phyloP scores from a whole-genome alignment of 2,329 filamentous ascomycete genomes.

The Cercospora sojina region DNA sequence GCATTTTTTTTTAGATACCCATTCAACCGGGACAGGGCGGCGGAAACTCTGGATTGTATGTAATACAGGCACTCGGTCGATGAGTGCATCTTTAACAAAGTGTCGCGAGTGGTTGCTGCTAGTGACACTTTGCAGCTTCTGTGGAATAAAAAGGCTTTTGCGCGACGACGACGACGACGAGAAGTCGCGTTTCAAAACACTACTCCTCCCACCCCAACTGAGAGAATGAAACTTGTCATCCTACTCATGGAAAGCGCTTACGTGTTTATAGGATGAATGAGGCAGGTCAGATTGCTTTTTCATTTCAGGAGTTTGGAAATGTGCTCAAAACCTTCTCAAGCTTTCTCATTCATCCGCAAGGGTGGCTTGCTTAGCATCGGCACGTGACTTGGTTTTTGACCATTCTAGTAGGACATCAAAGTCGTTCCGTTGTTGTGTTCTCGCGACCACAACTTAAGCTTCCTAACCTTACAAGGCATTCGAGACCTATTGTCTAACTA shows the following conservation, averaged over 20 bases:
- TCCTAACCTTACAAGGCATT: background rate
- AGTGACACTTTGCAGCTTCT: background rate
- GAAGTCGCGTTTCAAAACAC: background rate
- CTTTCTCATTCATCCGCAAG: constrained; percentile 20
- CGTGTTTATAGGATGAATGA: background rate
- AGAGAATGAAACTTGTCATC: background rate
- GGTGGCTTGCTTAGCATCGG: background rate
- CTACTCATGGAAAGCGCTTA: background rate
- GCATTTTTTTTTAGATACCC: constrained; percentile 33
- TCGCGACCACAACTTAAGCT: background rate
- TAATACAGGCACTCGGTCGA: constrained; percentile 2
- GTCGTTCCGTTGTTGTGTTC: background rate
- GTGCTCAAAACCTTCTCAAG: constrained; percentile 16
- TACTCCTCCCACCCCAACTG: background rate
- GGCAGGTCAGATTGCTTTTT: background rate
- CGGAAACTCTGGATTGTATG: constrained; percentile 14
- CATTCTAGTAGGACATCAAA: constrained; percentile 16
- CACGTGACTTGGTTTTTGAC: constrained; percentile 2
- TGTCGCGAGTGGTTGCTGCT: background rate
- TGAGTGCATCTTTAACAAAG: background rate
- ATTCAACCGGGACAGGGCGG: constrained; percentile 34
- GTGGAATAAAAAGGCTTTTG: background rate
- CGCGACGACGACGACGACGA: background rate
- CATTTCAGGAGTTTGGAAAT: constrained; percentile 1
- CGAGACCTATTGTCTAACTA: background rate